Conservation (phyloP, 176 grass and related monocot species). For the Aegilops bicornis region DNA sequence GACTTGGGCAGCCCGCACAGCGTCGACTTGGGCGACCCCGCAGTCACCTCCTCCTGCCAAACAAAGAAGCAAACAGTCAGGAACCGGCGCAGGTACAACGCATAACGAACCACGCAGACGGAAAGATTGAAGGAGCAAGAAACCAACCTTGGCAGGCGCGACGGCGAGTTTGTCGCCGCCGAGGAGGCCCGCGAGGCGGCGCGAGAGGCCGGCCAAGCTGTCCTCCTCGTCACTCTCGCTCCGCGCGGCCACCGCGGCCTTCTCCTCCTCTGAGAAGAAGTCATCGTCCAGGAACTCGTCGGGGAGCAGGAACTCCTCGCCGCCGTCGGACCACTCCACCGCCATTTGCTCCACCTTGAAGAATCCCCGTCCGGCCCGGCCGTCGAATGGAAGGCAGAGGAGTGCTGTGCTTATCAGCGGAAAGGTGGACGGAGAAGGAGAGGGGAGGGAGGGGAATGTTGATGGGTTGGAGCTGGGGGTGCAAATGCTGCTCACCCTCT, state of each 20-base stretch:
- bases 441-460: background rate
- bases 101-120: background rate
- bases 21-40: slow-evolving; percentile 78
- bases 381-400: background rate
- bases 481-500: background rate
- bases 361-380: no score
- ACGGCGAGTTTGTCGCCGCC: background rate
- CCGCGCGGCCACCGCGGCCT: slow-evolving; percentile 51
- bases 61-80: background rate
- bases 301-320: slow-evolving; percentile 56
- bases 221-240: slow-evolving; percentile 71
- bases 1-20: slow-evolving; percentile 50
- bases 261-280: slow-evolving; percentile 76
- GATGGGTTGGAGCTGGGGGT: background rate
- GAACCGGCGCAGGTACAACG: background rate
- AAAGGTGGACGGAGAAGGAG: slow-evolving; percentile 28
- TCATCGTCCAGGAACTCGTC: slow-evolving; percentile 76
- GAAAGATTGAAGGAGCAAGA: background rate
- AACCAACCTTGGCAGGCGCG: slow-evolving; percentile 2
- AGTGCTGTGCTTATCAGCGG: slow-evolving; percentile 13
- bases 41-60: slow-evolving; percentile 25
- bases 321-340: slow-evolving; percentile 35
- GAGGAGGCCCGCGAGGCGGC: slow-evolving; percentile 33
- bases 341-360: slow-evolving; percentile 41
- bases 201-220: slow-evolving; percentile 27